phyloP scores from a whole-genome alignment of 2,329 filamentous ascomycete genomes.

The Xylaria arbuscula region DNA sequence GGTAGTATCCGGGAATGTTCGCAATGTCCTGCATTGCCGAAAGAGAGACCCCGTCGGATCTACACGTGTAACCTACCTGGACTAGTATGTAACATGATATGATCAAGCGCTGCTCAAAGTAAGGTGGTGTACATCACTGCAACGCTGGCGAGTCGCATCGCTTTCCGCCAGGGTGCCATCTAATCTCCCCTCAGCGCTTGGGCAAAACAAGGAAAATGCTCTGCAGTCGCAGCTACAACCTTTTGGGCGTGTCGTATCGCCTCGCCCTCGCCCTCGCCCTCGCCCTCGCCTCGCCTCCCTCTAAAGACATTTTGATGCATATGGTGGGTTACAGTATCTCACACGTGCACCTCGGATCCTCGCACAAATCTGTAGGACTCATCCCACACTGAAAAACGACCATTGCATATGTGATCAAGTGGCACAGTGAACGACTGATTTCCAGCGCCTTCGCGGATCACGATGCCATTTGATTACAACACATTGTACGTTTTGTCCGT shows the following conservation, averaged over 20 bases:
- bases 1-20: background rate
- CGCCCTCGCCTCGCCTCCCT: constrained; percentile 6
- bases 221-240: background rate
- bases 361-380: constrained; percentile 20
- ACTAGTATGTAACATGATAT: constrained; percentile 18
- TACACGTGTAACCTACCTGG: background rate
- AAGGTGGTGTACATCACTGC: constrained; percentile 4
- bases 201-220: constrained; percentile 8
- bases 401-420: constrained; percentile 35
- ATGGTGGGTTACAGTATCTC: constrained; percentile 39
- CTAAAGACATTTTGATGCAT: constrained; percentile 17
- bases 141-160: background rate
- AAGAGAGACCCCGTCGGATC: constrained; percentile 10
- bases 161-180: constrained; percentile 10
- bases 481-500: constrained; percentile 29
- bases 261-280: background rate
- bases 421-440: constrained; percentile 25
- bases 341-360: constrained; percentile 29
- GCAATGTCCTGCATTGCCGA: constrained; percentile 13
- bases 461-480: constrained; percentile 31
- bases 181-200: constrained; percentile 23
- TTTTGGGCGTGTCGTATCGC: background rate
- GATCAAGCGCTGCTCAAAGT: background rate
- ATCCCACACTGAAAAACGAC: constrained; percentile 25
- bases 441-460: background rate